A percentile compares a stretch with the other conserved stretches of the same genome.
Conservation (phyloP, 768 basidiomycete genomes). For the Pisolithus tinctorius region DNA sequence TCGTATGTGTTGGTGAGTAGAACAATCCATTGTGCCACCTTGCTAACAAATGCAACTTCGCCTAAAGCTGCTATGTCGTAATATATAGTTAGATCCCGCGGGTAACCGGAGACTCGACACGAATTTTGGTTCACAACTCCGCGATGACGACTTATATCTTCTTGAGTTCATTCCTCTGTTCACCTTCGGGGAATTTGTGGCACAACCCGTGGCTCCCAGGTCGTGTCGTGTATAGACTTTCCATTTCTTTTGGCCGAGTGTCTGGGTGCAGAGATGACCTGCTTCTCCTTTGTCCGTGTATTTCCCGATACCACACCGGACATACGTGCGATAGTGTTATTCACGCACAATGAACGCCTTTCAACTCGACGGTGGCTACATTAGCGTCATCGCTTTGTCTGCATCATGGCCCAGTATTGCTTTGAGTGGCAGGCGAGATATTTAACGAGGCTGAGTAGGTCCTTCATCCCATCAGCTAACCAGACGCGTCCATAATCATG, state of each 20-base stretch:
- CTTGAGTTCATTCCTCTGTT: background rate
- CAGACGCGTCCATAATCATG: conserved; percentile 10
- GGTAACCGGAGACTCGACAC: no score
- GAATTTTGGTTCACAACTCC: background rate
- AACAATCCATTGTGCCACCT: no score
- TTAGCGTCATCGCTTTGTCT: conserved; percentile 17
- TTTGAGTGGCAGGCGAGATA: conserved; percentile 23
- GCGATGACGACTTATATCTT: no score
- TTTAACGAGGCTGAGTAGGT: conserved; percentile 12
- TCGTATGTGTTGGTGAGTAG: background rate
- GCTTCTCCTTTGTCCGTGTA: conserved; percentile 4
- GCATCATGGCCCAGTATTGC: conserved; percentile 7
- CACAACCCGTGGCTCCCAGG: conserved; percentile 2
- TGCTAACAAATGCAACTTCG: no score
- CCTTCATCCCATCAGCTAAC: background rate
- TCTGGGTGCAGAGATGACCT: background rate
- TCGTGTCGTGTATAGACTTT: background rate
- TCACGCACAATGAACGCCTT: conserved; percentile 4
- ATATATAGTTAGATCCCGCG: no score
- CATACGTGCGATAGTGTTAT: background rate
- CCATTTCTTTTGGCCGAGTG: background rate
- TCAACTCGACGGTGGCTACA: conserved; percentile 6
- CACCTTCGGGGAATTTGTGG: background rate
- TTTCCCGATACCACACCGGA: background rate
- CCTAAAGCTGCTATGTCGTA: no score